Conservation (phyloP, 2,329 filamentous ascomycete species). For the Allantophomopsis lycopodina region DNA sequence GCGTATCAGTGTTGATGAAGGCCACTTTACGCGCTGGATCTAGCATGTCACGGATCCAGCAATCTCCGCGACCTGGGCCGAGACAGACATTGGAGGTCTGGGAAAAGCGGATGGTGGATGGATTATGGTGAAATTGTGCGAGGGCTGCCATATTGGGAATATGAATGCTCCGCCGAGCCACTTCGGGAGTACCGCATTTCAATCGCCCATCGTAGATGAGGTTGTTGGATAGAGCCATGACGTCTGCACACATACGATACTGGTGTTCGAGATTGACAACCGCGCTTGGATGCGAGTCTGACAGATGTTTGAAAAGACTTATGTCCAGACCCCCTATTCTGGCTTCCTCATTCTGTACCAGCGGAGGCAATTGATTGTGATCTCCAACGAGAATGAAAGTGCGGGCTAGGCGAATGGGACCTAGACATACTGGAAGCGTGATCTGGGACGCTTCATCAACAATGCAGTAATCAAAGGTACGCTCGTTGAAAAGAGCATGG, state of each 20-base stretch:
- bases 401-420: slow-evolving; percentile 81
- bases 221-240: slow-evolving; percentile 86
- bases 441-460: slow-evolving; percentile 98
- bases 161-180: slow-evolving; percentile 55
- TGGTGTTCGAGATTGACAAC: slow-evolving; percentile 91
- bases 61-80: slow-evolving; percentile 29
- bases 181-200: slow-evolving; percentile 70
- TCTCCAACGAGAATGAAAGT: slow-evolving; percentile 95
- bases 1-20: slow-evolving; percentile 78
- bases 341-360: slow-evolving; percentile 87
- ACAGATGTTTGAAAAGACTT: slow-evolving; percentile 86
- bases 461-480: slow-evolving; percentile 94
- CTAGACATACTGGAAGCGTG: slow-evolving; percentile 85
- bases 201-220: slow-evolving; percentile 86
- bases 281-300: slow-evolving; percentile 72
- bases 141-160: slow-evolving; percentile 54
- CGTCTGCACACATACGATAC: slow-evolving; percentile 95
- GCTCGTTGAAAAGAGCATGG: slow-evolving; percentile 76
- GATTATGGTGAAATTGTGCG: slow-evolving; percentile 42
- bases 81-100: slow-evolving; percentile 40
- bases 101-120: slow-evolving; percentile 25
- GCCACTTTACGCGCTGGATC: slow-evolving; percentile 60
- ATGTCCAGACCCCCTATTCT: slow-evolving; percentile 77
- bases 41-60: slow-evolving; percentile 67
- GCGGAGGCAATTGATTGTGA: slow-evolving; percentile 87